phyloP scores from a whole-genome alignment of 768 basidiomycete species.

The Saitozyma sp. region DNA sequence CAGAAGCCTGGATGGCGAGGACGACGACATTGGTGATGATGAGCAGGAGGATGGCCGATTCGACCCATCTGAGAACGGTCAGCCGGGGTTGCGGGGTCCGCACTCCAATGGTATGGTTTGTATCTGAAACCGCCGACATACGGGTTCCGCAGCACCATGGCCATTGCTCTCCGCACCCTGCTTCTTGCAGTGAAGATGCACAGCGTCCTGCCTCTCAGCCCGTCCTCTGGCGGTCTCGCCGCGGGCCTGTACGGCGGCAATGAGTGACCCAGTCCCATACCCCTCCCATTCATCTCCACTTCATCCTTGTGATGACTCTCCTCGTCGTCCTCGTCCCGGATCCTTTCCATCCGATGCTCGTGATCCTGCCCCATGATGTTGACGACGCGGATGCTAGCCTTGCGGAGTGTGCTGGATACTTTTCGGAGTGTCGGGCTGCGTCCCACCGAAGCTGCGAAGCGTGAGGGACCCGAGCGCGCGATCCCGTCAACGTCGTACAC shows the following conservation, averaged over 20 bases:
- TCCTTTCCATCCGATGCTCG: conserved; percentile 14
- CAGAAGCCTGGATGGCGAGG: conserved; percentile 75
- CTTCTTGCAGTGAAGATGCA: conserved; percentile 73
- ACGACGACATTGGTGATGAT: conserved; percentile 82
- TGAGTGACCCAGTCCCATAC: conserved; percentile 7
- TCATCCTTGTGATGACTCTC: conserved; percentile 12
- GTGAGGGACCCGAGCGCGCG: conserved; percentile 5
- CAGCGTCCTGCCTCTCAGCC: conserved; percentile 73
- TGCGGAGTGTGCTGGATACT: conserved; percentile 30
- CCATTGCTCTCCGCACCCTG: conserved; percentile 64
- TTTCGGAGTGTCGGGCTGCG: conserved; percentile 33
- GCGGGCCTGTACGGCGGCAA: conserved; percentile 20
- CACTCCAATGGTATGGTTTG: not conserved
- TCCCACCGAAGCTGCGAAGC: conserved; percentile 13
- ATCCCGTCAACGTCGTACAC: conserved; percentile 29
- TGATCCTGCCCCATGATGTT: conserved; percentile 32
- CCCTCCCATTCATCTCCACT: conserved; percentile 9
- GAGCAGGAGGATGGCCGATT: conserved; percentile 75
- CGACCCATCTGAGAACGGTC: conserved; percentile 66
- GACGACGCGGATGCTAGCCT: conserved; percentile 38
- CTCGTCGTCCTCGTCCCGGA: conserved; percentile 14
- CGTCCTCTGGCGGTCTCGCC: conserved; percentile 35
- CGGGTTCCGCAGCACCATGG: conserved; percentile 69
- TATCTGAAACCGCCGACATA: conserved; percentile 56
- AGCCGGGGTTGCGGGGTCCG: too few species aligned